phyloP scores from a whole-genome alignment of 441 rosid genomes.

The Omphalea diandra region DNA sequence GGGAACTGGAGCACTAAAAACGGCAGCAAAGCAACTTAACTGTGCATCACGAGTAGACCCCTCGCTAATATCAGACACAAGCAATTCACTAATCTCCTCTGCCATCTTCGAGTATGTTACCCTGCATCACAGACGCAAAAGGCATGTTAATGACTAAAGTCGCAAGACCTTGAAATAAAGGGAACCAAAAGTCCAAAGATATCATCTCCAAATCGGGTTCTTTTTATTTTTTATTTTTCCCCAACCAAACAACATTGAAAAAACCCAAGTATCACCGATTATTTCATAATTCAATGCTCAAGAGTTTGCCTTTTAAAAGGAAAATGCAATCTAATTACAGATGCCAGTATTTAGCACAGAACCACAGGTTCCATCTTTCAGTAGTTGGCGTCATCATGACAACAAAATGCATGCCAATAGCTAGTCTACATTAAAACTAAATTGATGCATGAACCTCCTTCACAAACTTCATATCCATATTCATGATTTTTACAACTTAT shows the following conservation, averaged over 20 bases:
- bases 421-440: not conserved
- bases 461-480: not conserved
- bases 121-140: conserved; percentile 35
- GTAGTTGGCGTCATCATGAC: too few relatives aligned
- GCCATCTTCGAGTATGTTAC: conserved; percentile 86
- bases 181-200: not conserved
- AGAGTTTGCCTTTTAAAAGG: not conserved
- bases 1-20: conserved; percentile 65
- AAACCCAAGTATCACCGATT: not conserved
- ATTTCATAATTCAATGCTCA: not conserved
- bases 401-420: not conserved
- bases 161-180: not conserved
- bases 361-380: too few relatives aligned
- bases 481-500: too few relatives aligned
- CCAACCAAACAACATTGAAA: not conserved
- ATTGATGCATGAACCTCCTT: not conserved
- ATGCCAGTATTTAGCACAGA: too few relatives aligned
- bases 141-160: not conserved
- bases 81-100: conserved; percentile 67
- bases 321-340: not conserved
- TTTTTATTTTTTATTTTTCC: not conserved
- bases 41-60: conserved; percentile 59
- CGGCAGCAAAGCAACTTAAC: conserved; percentile 64
- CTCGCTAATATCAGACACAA: conserved; percentile 45
- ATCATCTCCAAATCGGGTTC: conserved; percentile 7